Evolutionary conservation across 768 basidiomycete genomes (phyloP), one percentile per base, ranked within the genome.

Genomic region (Basidioascus undulatus): DNA sequence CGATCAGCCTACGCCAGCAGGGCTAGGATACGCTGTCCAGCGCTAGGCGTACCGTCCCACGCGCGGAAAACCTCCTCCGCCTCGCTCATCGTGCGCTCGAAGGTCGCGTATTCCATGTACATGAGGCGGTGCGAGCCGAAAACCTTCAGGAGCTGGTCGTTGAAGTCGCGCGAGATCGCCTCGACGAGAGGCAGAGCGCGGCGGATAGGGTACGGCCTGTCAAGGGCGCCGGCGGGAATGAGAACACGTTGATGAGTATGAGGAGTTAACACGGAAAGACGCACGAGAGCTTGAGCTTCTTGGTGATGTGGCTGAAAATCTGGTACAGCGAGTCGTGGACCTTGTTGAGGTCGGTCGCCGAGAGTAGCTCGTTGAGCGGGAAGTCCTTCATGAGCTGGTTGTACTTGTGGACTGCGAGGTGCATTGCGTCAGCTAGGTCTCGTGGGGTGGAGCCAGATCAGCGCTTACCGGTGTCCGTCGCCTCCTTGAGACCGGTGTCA

Each of bases 361-460:
- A 83, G 21, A 98, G 68, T 16, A 96, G 72, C 54, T 94, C 89
- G 55, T 98, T 92, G 23, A 98, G 65, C 0, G 92, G 92, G 51
- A 96, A 96, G 54, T 98, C 92, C 60, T 89, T 92, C 92, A 98
- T 96, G 42, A 96, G 67, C 47, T 81, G 76, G 53, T 98, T 96
- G 64, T 94, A 89, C 58, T 92, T 94, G 65, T 87, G 84, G 10
- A 94, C 89, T 82, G 49, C 6, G 35, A 10, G 13, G 18, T 16
- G 25, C 41, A 20, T 18, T n/a, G n/a, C n/a, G n/a, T n/a, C n/a
- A n/a, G n/a, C n/a, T n/a, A n/a, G n/a, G n/a, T n/a, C n/a, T n/a
- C 15, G n/a, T 40, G 19, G 34, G 15, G 4, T 28, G 6, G 3
- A 20, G 4, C 41, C 41, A 34, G 32, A 28, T 20, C 37, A 26